A percentile compares a stretch with the other conserved stretches of the same genome.
phyloP scores from a whole-genome alignment of 2,329 filamentous ascomycete species.

The Cladophialophora psammophila region DNA sequence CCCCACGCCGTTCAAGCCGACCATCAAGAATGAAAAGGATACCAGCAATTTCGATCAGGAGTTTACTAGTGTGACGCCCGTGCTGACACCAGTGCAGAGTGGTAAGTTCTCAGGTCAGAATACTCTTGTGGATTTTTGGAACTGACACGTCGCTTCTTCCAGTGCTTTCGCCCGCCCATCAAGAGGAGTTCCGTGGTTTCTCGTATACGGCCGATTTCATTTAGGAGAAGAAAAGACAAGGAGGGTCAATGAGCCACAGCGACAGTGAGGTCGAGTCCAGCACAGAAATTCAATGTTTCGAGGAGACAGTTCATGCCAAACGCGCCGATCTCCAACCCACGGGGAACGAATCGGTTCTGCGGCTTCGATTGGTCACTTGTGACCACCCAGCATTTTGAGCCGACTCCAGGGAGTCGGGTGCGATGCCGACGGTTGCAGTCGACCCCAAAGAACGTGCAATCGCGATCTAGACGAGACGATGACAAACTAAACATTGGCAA shows the following conservation, averaged over 20 bases:
- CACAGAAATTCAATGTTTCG: constrained; percentile 4
- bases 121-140: neutral
- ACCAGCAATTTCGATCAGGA: constrained; percentile 99
- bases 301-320: constrained; percentile 3
- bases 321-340: neutral
- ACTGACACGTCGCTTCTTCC: constrained; percentile 18
- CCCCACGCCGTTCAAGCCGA: constrained; percentile 84
- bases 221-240: constrained; percentile 29
- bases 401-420: neutral
- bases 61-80: constrained; percentile 97
- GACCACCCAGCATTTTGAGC: neutral
- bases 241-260: neutral
- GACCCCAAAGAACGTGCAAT: neutral
- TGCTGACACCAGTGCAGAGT: constrained; percentile 95
- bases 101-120: constrained; percentile 66
- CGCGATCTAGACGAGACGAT: neutral
- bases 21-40: constrained; percentile 90
- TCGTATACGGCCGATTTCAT: constrained; percentile 83
- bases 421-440: neutral
- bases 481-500: neutral
- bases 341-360: neutral
- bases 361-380: constrained; percentile 5
- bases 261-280: neutral
- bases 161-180: constrained; percentile 98
- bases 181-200: constrained; percentile 99